Base-by-base conservation (phyloP, 2,329 filamentous ascomycete species). In the Colletotrichum musae region DNA sequence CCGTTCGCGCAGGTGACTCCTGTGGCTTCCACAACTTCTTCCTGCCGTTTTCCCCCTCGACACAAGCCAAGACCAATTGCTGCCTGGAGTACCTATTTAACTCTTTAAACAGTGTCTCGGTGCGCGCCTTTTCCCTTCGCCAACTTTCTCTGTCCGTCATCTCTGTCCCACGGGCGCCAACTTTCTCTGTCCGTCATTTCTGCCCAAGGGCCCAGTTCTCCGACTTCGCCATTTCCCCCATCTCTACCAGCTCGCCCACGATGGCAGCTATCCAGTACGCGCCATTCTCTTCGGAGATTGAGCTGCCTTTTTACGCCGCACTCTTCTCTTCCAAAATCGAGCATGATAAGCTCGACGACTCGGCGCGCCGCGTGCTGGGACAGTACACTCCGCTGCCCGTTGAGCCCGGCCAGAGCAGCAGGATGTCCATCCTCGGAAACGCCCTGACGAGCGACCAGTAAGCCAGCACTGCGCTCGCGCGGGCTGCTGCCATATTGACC, bases 261-360 rank as follows among this genome's bases (percentile, higher is more conserved):
- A 92, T 90, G 83, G 76, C 88, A 60, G 75, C 81, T 36, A 80
- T 89, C 59, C 87, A 88, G 84, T 99, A 95, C 81, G 94, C 94
- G 70, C 92, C 95, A 1, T 98, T 97, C 85, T 89, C 92, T 48
- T 97, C 95, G 57, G 94, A 98, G 82, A 94, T 98, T 77, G 96
- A 99, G 79, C 87, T 98, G 51, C 94, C 94, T 52, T 99, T 99
- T 82, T 99, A 98, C 79, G 92, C 93, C 53, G 92, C 94, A 5
- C 89, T 99, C n/a, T 96, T 97, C 69, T 90, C 92, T 6, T 93
- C 92, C 73, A 99, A 99, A 83, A 94, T 99, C 78, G 94, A 98
- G 80, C 92, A 97, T 87, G 96, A 98, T 83, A 97, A 95, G 82
- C 93, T 99, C 59, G 93, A 98, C 83, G 95, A 97, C 80, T 97